Evolutionary conservation across 1,284 basidiomycete genomes (phyloP), one percentile per base, ranked within the genome.

Genomic region (Apiotrichum sp.): DNA sequence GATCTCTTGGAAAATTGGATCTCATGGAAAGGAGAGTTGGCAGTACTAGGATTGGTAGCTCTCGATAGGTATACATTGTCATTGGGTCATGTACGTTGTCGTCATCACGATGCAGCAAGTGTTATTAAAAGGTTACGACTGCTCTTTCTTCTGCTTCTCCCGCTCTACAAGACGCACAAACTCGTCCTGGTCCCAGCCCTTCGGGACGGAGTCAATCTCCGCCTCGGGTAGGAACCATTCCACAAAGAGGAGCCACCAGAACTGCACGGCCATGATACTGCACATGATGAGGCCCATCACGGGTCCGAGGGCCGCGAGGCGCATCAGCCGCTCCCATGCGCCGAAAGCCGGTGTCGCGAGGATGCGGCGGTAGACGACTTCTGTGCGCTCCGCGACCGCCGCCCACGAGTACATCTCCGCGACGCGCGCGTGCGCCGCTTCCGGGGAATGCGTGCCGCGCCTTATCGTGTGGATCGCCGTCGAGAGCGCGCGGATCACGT

Each of bases 361-460:
- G 9, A 88, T 87, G 2, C 81, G 77, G 1, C 80, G 73, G 69
- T 99, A 98, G 0, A 98, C 93, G 0, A 68, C 73, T 68, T 97
- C 91, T 1, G 91, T 92, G 10, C 93, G 81, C 47, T 78, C 78
- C 0, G 91, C 82, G 11, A 97, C 85, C n/a, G 86, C 79, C 0
- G 76, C 76, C 95, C 95, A 98, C 53, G 85, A 84, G 73, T 99
- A 99, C 77, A 98, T 93, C 3, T 77, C 79, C 61, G 82, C 83
- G 50, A 97, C 82, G 45, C 85, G 83, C 16, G 83, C 81, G 66
- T 96, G 93, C 0, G 91, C 90, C n/a, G 72, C 73, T 6, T 82
- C 61, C 0, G 91, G 88, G 66, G 95, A 86, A 69, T 97, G 91
- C 47, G 78, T 76, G 0, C 88, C 86, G 0, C 77, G 72, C 1